Conservation (phyloP, 2,329 filamentous ascomycete genomes). For the Triangularia setosa region DNA sequence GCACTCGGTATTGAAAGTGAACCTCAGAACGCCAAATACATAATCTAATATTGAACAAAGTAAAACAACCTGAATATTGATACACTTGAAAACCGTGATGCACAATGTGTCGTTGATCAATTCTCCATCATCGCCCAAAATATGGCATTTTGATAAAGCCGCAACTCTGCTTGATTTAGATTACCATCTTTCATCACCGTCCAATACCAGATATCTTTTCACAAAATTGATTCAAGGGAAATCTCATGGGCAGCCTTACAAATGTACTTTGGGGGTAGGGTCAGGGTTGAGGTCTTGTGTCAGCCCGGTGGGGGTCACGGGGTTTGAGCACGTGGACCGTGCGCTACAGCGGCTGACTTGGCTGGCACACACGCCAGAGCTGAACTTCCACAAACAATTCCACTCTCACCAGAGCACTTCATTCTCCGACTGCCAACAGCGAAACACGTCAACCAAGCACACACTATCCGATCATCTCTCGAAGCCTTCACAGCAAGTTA, state of each 20-base stretch:
- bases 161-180: too few species aligned
- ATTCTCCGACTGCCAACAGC: not conserved
- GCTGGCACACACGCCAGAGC: not conserved
- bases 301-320: not conserved
- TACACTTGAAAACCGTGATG: not conserved
- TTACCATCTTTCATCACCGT: too few species aligned
- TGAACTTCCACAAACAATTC: not conserved
- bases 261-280: not conserved
- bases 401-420: not conserved
- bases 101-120: too few species aligned
- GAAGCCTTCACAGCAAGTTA: not conserved
- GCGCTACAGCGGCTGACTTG: not conserved
- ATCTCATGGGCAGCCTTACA: too few species aligned
- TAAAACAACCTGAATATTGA: not conserved
- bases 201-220: too few species aligned
- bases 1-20: not conserved
- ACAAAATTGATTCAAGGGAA: too few species aligned
- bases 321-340: not conserved
- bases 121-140: too few species aligned
- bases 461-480: not conserved
- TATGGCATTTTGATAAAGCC: too few species aligned
- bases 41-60: not conserved
- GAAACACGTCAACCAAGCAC: not conserved
- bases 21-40: not conserved
- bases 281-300: not conserved